Evolutionary conservation across 2,329 filamentous ascomycete species (phyloP).

Genomic region (Penicillium sp.): DNA sequence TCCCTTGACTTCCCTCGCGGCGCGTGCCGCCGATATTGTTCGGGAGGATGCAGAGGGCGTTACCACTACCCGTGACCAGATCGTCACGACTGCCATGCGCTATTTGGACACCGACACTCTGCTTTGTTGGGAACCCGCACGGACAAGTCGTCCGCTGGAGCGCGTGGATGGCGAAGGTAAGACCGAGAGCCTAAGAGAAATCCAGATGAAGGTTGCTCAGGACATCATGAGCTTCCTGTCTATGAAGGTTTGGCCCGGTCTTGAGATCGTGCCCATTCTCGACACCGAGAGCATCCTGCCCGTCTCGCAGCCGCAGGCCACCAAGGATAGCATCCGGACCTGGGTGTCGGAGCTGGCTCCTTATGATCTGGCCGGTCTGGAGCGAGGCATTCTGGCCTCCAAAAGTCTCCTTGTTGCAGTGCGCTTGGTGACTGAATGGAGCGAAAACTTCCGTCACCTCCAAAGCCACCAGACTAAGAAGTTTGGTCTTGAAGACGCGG

Average conservation of each 20-base stretch:
- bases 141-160: constrained; percentile 49
- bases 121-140: constrained; percentile 78
- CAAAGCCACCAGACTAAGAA: constrained; percentile 36
- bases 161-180: constrained; percentile 45
- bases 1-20: constrained; percentile 80
- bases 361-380: constrained; percentile 83
- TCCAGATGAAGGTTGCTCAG: constrained; percentile 68
- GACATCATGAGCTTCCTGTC: constrained; percentile 71
- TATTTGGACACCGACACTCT: constrained; percentile 92
- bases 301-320: constrained; percentile 67
- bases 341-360: constrained; percentile 72
- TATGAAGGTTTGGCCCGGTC: constrained; percentile 75
- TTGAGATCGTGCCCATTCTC: constrained; percentile 77
- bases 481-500: constrained; percentile 82
- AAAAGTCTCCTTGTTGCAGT: constrained; percentile 81
- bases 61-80: constrained; percentile 57
- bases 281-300: constrained; percentile 75
- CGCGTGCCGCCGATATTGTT: constrained; percentile 78
- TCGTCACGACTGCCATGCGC: constrained; percentile 69
- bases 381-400: constrained; percentile 76
- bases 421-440: constrained; percentile 83
- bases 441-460: constrained; percentile 63
- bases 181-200: constrained; percentile 63
- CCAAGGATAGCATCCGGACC: constrained; percentile 70
- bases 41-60: constrained; percentile 60